Percentiles rank a stretch among this genome's conserved stretches.
phyloP scores from a whole-genome alignment of 1,284 basidiomycete species.

The Sutorius eximius region DNA sequence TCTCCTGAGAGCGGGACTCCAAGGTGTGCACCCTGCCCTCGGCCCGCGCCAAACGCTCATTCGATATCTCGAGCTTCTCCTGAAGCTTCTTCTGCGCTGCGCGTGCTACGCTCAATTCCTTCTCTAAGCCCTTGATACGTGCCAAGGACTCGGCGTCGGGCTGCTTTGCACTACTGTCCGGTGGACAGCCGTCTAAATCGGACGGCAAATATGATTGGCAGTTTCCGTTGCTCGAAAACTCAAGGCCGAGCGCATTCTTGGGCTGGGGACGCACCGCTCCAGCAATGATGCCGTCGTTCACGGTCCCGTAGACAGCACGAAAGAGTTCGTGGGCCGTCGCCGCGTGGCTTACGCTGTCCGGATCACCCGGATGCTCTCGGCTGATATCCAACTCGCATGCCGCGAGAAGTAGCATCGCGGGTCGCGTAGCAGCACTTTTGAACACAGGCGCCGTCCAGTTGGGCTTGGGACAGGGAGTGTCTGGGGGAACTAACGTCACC shows the following conservation, averaged over 20 bases:
- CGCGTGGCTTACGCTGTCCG: conserved; percentile 22
- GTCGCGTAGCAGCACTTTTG: conserved; percentile 23
- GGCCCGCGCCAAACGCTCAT: conserved; percentile 12
- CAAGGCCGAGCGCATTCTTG: conserved; percentile 28
- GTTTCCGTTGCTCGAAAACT: conserved; percentile 20
- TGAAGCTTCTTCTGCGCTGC: conserved; percentile 16
- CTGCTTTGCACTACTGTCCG: not conserved
- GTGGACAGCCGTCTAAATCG: not conserved
- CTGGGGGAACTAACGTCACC: conserved; percentile 5
- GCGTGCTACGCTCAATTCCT: conserved; percentile 19
- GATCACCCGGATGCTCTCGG: conserved; percentile 21
- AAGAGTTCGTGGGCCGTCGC: conserved; percentile 29
- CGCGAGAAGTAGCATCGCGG: conserved; percentile 30
- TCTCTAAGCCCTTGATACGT: conserved; percentile 26
- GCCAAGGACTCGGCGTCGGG: not conserved
- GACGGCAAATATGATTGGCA: not conserved
- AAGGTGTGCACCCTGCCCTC: conserved; percentile 19
- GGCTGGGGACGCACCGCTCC: conserved; percentile 11
- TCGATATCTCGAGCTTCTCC: conserved; percentile 20
- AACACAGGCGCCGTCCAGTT: conserved; percentile 11
- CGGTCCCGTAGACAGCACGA: conserved; percentile 30
- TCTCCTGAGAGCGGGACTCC: conserved; percentile 22
- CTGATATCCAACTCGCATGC: conserved; percentile 35
- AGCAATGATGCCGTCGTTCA: conserved; percentile 21
- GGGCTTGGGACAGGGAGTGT: conserved; percentile 9